Evolutionary conservation across 805 yeast species (phyloP).

Genomic region (Pichia membranifaciens): DNA sequence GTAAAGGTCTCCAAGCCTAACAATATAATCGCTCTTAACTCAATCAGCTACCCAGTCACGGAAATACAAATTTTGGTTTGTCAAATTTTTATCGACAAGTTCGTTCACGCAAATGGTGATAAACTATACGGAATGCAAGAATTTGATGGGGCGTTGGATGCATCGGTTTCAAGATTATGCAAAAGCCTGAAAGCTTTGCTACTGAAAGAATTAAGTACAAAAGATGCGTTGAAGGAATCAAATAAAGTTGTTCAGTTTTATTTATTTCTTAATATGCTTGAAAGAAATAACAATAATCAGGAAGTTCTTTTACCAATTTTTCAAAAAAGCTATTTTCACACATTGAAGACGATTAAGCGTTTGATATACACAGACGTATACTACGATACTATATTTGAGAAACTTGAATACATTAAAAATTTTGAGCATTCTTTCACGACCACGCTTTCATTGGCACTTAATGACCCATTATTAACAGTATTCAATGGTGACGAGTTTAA

Average conservation of each 20-base stretch:
- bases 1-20: neutral
- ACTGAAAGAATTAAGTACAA: no score
- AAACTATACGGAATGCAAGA: neutral
- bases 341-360: neutral
- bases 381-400: neutral
- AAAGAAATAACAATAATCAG: neutral
- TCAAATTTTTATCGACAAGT: neutral
- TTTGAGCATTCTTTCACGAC: no score
- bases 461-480: no score
- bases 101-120: neutral
- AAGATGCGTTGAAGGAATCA: no score
- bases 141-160: neutral
- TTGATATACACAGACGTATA: neutral
- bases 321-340: neutral
- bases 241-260: no score
- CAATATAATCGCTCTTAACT: neutral
- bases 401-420: neutral
- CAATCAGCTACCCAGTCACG: neutral
- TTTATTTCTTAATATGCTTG: no score
- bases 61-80: neutral
- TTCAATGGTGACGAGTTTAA: no score
- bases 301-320: neutral
- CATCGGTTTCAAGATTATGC: neutral
- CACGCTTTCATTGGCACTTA: no score
- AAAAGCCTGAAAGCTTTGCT: constrained; percentile 3